phyloP scores from a whole-genome alignment of 306 rosid species.

The Ochetophila trinervis region DNA sequence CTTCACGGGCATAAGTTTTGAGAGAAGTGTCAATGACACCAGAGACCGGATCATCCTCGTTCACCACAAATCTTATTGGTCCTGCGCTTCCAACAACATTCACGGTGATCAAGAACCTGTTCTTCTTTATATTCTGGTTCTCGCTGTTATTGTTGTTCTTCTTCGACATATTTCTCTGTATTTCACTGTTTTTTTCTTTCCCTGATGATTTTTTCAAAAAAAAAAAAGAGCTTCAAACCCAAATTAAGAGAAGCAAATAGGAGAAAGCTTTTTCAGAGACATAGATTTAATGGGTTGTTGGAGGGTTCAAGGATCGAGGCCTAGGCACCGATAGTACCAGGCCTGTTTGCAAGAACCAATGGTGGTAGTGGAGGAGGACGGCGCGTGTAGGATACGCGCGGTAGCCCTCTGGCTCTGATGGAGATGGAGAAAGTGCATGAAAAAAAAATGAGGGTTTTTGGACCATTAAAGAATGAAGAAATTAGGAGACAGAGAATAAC shows the following conservation, averaged over 20 bases:
- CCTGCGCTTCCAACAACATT: slow-evolving; percentile 33
- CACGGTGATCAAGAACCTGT: slow-evolving; percentile 29
- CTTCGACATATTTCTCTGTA: slow-evolving; percentile 24
- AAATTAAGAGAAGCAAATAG: neutral
- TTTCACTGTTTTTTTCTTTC: neutral
- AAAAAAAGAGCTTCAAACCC: neutral
- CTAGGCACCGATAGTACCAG: slow-evolving; percentile 16
- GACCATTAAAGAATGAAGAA: neutral
- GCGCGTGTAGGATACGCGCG: slow-evolving; percentile 15
- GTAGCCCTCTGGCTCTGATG: slow-evolving; percentile 5
- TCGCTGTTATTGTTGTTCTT: slow-evolving; percentile 10
- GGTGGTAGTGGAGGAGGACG: slow-evolving; percentile 3
- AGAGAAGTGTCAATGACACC: slow-evolving; percentile 30
- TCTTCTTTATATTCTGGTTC: slow-evolving; percentile 11
- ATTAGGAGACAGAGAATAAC: neutral
- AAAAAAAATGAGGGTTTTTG: neutral
- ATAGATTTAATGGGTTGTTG: neutral
- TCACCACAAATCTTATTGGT: slow-evolving; percentile 38
- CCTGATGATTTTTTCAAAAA: neutral
- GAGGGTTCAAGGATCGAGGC: slow-evolving; percentile 9
- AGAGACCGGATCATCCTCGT: slow-evolving; percentile 28
- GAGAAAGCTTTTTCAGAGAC: neutral
- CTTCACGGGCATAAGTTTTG: slow-evolving; percentile 32
- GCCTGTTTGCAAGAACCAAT: slow-evolving; percentile 8
- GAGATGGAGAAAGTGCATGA: slow-evolving; percentile 17